Conservation (phyloP, 2,329 filamentous ascomycete species). For the Sordariomycetes sp. region DNA sequence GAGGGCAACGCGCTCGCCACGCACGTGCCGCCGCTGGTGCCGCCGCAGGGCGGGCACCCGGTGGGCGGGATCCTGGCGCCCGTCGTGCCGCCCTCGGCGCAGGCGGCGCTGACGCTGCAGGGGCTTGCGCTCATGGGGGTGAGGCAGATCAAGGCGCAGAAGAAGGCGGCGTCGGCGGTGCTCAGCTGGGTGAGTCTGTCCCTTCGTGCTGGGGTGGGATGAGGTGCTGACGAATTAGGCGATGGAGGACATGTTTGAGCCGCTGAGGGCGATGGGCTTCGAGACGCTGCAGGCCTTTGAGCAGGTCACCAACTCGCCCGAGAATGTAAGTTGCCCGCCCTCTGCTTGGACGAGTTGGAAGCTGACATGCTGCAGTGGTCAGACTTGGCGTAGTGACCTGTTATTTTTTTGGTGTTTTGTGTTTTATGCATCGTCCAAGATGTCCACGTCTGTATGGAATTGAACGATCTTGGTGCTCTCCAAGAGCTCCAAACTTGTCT, state of each 20-base stretch:
- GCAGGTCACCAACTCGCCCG: constrained; percentile 58
- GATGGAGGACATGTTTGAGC: constrained; percentile 60
- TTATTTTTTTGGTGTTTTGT: not conserved
- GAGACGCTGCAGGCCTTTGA: constrained; percentile 70
- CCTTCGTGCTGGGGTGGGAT: not conserved
- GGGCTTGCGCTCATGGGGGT: constrained; percentile 72
- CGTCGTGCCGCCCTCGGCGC: constrained; percentile 57
- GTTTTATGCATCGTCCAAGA: too few species aligned
- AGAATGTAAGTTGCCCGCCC: constrained; percentile 32
- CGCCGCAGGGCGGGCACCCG: constrained; percentile 42
- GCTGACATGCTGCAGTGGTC: not conserved
- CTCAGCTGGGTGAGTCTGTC: constrained; percentile 63
- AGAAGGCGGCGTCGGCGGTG: constrained; percentile 58
- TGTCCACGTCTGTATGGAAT: too few species aligned
- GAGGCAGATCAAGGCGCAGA: constrained; percentile 67
- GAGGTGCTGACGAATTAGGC: constrained; percentile 33
- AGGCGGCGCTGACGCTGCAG: constrained; percentile 61
- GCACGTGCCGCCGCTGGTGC: constrained; percentile 58
- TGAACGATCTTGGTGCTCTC: too few species aligned
- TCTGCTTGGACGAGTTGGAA: not conserved
- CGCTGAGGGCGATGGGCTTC: constrained; percentile 70
- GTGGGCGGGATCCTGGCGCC: constrained; percentile 69
- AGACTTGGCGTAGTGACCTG: not conserved
- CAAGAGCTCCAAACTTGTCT: too few species aligned
- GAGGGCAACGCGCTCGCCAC: constrained; percentile 56